phyloP scores from a whole-genome alignment of 164 flowering plant genomes.

The Chimonanthus salicifolius region DNA sequence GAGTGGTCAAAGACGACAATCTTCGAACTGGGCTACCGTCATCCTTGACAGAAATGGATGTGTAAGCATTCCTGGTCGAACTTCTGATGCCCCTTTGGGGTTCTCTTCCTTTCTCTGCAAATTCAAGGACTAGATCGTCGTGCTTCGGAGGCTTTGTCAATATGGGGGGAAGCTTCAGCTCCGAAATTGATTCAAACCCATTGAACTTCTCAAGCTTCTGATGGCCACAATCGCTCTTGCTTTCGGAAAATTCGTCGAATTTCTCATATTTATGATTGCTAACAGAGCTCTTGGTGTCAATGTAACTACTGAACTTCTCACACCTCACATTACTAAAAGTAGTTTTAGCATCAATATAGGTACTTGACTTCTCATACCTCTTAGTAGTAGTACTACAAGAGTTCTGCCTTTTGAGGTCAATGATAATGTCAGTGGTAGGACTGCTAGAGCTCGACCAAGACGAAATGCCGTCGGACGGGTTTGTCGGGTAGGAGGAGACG shows the following conservation, averaged over 20 bases:
- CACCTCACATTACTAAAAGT: not conserved
- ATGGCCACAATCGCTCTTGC: not conserved
- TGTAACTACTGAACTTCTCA: not conserved
- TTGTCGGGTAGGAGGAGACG: not conserved
- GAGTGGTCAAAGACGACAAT: not conserved
- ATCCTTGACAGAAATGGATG: not conserved
- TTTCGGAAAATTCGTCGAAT: not conserved
- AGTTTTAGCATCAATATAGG: too few relatives aligned
- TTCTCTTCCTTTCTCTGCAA: not conserved
- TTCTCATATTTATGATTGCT: not conserved
- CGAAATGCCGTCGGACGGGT: not conserved
- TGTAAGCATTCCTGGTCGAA: not conserved
- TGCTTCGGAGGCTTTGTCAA: conserved; percentile 33
- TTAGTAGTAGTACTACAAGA: too few relatives aligned
- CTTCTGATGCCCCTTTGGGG: not conserved
- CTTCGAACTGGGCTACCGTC: not conserved
- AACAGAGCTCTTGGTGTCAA: not conserved
- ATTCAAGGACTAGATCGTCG: conserved; percentile 11
- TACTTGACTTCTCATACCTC: not conserved
- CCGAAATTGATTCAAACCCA: conserved; percentile 20
- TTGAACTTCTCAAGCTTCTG: conserved; percentile 10
- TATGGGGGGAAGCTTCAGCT: conserved; percentile 45
- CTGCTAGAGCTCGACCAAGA: conserved; percentile 25
- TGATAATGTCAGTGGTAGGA: conserved; percentile 38
- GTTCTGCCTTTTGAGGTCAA: conserved; percentile 25